phyloP scores from a whole-genome alignment of 805 yeast species.

The Candida jianshihensis region DNA sequence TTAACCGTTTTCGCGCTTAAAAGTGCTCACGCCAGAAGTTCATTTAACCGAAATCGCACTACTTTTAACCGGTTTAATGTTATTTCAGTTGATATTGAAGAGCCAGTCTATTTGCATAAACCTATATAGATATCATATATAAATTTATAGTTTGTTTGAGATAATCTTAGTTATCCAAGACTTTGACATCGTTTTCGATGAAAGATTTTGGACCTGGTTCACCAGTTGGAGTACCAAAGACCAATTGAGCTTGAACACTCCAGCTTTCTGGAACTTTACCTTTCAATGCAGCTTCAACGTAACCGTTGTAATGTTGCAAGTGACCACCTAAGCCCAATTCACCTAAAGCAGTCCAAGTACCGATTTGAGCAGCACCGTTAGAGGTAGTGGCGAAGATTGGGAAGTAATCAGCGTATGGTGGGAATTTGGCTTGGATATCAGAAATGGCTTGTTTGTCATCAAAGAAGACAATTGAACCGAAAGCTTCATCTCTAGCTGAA shows the following conservation, averaged over 20 bases:
- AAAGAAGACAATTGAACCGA: constrained; percentile 43
- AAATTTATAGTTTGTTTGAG: no score
- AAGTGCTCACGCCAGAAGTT: no score
- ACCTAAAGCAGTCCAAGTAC: constrained; percentile 41
- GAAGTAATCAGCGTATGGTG: constrained; percentile 37
- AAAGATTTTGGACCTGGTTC: constrained; percentile 33
- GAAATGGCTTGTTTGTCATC: constrained; percentile 35
- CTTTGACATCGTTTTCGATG: constrained; percentile 35
- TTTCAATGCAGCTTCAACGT: constrained; percentile 33
- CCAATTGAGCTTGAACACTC: constrained; percentile 43
- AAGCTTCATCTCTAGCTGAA: constrained; percentile 37
- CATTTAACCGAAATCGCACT: no score
- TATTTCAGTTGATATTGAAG: no score
- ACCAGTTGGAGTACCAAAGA: constrained; percentile 39
- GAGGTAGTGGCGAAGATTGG: constrained; percentile 43
- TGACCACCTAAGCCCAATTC: constrained; percentile 42
- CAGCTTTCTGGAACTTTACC: constrained; percentile 36
- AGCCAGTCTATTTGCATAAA: no score
- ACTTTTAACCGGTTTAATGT: no score
- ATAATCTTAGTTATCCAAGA: constrained; percentile 21
- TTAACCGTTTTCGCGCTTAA: no score
- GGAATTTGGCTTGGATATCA: constrained; percentile 35
- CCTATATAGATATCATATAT: no score
- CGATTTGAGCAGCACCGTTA: constrained; percentile 43
- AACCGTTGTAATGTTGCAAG: constrained; percentile 46